phyloP scores from a whole-genome alignment of 2,329 filamentous ascomycete species.

The Aspergillus sp. region DNA sequence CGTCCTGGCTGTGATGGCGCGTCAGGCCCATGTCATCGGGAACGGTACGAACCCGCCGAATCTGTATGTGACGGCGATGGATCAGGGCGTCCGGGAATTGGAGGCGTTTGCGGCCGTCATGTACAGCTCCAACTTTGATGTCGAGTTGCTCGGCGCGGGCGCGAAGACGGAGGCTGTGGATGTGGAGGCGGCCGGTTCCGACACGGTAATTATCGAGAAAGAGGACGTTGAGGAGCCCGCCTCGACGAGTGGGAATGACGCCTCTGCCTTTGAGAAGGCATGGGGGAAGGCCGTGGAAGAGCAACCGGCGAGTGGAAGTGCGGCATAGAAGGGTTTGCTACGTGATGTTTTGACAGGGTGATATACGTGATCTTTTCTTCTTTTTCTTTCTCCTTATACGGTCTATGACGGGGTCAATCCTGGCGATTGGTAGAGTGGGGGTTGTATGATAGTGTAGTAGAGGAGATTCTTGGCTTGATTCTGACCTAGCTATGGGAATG shows the following conservation, averaged over 20 bases:
- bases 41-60: constrained; percentile 57
- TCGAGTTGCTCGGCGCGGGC: constrained; percentile 28
- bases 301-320: constrained; percentile 5
- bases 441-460: constrained; percentile 4
- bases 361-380: not conserved
- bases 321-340: constrained; percentile 2
- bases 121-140: constrained; percentile 49
- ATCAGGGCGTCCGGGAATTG: constrained; percentile 47
- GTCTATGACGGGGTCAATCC: not conserved
- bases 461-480: not conserved
- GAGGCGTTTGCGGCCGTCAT: constrained; percentile 50
- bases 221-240: constrained; percentile 8
- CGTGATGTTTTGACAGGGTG: too few relatives aligned
- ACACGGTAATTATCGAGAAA: constrained; percentile 20
- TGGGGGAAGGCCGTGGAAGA: constrained; percentile 40
- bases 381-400: not conserved
- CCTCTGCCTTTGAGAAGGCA: constrained; percentile 33
- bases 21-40: constrained; percentile 87
- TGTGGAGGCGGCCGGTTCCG: constrained; percentile 8
- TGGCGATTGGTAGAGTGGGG: constrained; percentile 2
- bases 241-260: constrained; percentile 10
- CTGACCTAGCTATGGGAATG: not conserved
- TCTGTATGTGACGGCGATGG: constrained; percentile 45
- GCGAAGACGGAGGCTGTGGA: constrained; percentile 13
- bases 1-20: constrained; percentile 82